Percentiles rank a stretch among this genome's conserved stretches.
Evolutionary conservation across 2,329 filamentous ascomycete species (phyloP).

Genomic region (Tolypocladium cylindrosporum): DNA sequence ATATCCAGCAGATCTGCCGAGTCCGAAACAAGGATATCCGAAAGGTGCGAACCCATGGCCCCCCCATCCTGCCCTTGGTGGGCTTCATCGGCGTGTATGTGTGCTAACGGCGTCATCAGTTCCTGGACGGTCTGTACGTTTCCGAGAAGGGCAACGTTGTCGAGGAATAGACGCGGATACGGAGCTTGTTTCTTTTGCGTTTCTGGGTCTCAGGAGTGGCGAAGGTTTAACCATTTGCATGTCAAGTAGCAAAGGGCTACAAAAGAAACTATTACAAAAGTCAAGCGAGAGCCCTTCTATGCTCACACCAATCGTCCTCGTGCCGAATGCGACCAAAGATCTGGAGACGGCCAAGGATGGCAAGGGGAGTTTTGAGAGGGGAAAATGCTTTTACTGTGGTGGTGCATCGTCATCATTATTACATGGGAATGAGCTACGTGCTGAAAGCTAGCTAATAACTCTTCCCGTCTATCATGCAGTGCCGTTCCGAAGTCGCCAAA

Average conservation of each 20-base stretch:
- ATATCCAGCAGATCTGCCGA: conserved; percentile 99
- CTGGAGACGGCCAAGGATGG: neutral
- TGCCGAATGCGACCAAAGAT: neutral
- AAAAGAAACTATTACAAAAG: conserved; percentile 25
- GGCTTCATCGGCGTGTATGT: neutral
- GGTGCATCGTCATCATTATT: neutral
- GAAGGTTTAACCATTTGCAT: conserved; percentile 51
- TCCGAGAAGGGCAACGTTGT: conserved; percentile 96
- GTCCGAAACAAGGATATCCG: conserved; percentile 99
- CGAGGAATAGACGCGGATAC: conserved; percentile 47
- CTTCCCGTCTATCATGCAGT: conserved; percentile 1
- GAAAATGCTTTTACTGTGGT: neutral
- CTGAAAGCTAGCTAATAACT: neutral
- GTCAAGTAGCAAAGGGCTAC: conserved; percentile 45
- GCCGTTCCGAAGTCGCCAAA: neutral
- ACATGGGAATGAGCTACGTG: neutral
- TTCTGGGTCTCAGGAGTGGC: conserved; percentile 55
- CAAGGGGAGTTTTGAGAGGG: neutral
- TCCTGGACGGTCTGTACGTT: conserved; percentile 99
- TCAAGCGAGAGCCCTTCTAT: conserved; percentile 21
- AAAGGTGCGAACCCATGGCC: conserved; percentile 52
- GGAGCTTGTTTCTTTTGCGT: conserved; percentile 44
- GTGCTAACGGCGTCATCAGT: conserved; percentile 42
- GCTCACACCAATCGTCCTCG: neutral
- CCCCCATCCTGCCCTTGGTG: neutral